Percentiles rank a stretch among this genome's conserved stretches.
Conservation (phyloP, 2,329 filamentous ascomycete genomes). For the Cladosporium sp. region DNA sequence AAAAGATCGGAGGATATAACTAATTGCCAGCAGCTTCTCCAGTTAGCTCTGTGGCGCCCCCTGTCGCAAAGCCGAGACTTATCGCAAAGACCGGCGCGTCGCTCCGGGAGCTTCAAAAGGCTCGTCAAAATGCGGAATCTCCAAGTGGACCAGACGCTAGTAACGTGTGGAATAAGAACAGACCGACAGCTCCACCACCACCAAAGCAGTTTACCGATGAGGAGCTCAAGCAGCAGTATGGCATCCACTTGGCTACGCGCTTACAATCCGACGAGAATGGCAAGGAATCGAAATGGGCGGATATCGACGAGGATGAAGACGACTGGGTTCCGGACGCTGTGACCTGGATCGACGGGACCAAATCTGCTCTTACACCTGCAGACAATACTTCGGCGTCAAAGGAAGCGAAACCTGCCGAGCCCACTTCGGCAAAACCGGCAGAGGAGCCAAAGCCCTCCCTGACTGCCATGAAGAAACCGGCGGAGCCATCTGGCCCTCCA, state of each 20-base stretch:
- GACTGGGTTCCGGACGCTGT: constrained; percentile 82
- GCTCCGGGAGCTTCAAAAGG: constrained; percentile 36
- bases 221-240: constrained; percentile 75
- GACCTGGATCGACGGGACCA: constrained; percentile 83
- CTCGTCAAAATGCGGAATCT: constrained; percentile 30
- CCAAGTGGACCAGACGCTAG: constrained; percentile 58
- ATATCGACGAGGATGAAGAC: constrained; percentile 83
- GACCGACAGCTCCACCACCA: constrained; percentile 61
- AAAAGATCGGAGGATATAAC: constrained; percentile 3
- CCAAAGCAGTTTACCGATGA: constrained; percentile 81
- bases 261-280: constrained; percentile 67
- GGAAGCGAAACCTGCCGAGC: constrained; percentile 16
- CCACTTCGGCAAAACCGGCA: constrained; percentile 22
- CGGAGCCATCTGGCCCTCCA: constrained; percentile 29
- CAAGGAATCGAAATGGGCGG: constrained; percentile 79
- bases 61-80: constrained; percentile 55
- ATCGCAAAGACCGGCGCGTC: constrained; percentile 67
- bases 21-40: constrained; percentile 15
- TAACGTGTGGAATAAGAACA: constrained; percentile 84
- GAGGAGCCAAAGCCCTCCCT: constrained; percentile 24
- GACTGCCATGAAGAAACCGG: constrained; percentile 30
- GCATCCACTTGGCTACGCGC: constrained; percentile 76
- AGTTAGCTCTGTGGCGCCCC: constrained; percentile 44
- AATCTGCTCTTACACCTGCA: constrained; percentile 63
- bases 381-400: constrained; percentile 24